Evolutionary conservation across 129 eudicot genomes (phyloP).

Genomic region (Chrysanthemum lavandulifolium): DNA sequence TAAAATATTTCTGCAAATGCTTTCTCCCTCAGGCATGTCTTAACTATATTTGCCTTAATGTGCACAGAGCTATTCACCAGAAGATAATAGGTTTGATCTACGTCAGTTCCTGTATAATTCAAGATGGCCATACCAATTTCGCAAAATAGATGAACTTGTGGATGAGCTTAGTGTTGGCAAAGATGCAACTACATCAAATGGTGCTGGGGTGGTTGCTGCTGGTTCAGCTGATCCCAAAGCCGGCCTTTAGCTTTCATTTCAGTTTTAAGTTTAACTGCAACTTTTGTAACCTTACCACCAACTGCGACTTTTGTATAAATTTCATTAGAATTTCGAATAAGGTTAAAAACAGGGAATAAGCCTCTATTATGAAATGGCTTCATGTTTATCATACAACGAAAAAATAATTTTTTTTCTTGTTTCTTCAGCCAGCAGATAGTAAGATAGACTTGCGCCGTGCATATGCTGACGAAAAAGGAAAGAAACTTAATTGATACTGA

Average conservation of each 20-base stretch:
- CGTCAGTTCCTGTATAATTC: slow-evolving; percentile 88
- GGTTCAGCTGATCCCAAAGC: slow-evolving; percentile 83
- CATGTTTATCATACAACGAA: too few species aligned
- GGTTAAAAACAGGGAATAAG: too few species aligned
- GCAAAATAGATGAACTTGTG: slow-evolving; percentile 80
- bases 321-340: too few species aligned
- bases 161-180: slow-evolving; percentile 42
- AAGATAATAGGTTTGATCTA: slow-evolving; percentile 92
- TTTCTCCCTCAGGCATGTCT: neutral
- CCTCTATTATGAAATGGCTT: too few species aligned
- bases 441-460: too few species aligned
- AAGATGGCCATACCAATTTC: slow-evolving; percentile 90
- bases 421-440: too few species aligned
- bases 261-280: too few species aligned
- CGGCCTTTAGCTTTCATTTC: slow-evolving; percentile 47
- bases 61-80: slow-evolving; percentile 89
- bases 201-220: slow-evolving; percentile 88
- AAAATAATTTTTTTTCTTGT: too few species aligned
- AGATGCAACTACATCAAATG: slow-evolving; percentile 45
- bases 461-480: too few species aligned
- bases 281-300: too few species aligned
- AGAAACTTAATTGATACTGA: too few species aligned
- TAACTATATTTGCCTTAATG: neutral
- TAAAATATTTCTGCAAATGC: neutral
- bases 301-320: too few species aligned